Percentiles rank a stretch among this genome's conserved stretches.
phyloP scores from a whole-genome alignment of 164 flowering plant species.

The Brasenia schreberi region DNA sequence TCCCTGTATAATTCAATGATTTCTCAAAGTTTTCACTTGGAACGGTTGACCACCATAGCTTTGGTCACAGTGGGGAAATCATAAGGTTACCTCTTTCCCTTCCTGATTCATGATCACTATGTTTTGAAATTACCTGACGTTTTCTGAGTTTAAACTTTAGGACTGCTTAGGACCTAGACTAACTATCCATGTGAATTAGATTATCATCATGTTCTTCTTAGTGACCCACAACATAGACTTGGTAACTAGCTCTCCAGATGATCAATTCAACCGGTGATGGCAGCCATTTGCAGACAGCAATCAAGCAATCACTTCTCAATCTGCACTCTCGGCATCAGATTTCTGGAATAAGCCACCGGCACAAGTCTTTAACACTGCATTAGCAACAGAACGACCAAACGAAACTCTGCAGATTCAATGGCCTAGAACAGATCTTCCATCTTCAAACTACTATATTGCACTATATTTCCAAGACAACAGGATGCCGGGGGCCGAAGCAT shows the following conservation, averaged over 20 bases:
- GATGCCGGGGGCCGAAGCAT: slow-evolving; percentile 34
- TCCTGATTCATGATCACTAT: background rate
- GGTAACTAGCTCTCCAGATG: slow-evolving; percentile 81
- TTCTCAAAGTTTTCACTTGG: slow-evolving; percentile 36
- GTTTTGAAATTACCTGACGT: background rate
- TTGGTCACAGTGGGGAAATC: slow-evolving; percentile 23
- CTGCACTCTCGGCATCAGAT: slow-evolving; percentile 27
- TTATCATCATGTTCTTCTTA: background rate
- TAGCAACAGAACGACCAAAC: slow-evolving; percentile 59
- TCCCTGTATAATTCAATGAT: slow-evolving; percentile 60
- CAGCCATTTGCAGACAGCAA: slow-evolving; percentile 41
- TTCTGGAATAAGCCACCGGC: slow-evolving; percentile 91
- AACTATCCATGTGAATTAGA: no score
- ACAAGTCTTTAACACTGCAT: slow-evolving; percentile 26
- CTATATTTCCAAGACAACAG: slow-evolving; percentile 85
- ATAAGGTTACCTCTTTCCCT: background rate
- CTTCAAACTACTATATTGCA: slow-evolving; percentile 43
- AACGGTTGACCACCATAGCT: slow-evolving; percentile 47
- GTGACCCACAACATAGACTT: slow-evolving; percentile 1
- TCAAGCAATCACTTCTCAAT: slow-evolving; percentile 30
- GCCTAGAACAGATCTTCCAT: slow-evolving; percentile 49
- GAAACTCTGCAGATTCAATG: slow-evolving; percentile 34
- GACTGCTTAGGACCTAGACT: background rate
- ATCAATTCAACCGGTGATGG: slow-evolving; percentile 73
- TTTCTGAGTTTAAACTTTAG: background rate